Conservation (phyloP, 371 early-diverging fungal species). For the Circinella minor region DNA sequence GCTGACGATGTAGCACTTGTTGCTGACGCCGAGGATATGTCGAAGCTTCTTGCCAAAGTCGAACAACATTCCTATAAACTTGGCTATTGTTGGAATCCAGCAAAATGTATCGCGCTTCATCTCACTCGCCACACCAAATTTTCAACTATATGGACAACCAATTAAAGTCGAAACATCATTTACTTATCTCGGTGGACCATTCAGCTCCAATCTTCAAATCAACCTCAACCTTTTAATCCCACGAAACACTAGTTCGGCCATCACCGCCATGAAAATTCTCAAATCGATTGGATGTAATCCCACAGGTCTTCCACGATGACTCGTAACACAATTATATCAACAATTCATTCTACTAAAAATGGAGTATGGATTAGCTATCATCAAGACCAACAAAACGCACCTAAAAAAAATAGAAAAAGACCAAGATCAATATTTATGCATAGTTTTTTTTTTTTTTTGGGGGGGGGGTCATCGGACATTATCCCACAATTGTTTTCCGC, state of each 20-base stretch:
- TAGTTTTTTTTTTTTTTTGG: no score
- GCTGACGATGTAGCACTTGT: constrained; percentile 29
- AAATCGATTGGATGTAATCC: constrained; percentile 13
- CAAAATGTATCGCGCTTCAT: constrained; percentile 19
- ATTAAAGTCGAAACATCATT: not conserved
- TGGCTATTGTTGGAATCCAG: constrained; percentile 25
- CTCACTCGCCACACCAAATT: not conserved
- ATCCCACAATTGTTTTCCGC: constrained; percentile 18
- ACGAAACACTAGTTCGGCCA: not conserved
- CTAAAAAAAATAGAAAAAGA: not conserved
- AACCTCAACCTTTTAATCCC: not conserved
- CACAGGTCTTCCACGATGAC: constrained; percentile 13
- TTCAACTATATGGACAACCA: not conserved
- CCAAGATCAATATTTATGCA: constrained; percentile 23
- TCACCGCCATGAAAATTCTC: constrained; percentile 13
- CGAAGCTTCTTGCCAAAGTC: constrained; percentile 1
- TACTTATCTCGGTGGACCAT: constrained; percentile 10
- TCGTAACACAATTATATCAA: constrained; percentile 1
- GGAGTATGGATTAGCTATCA: constrained; percentile 17
- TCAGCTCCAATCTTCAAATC: constrained; percentile 1
- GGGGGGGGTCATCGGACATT: constrained; percentile 18
- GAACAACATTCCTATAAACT: not conserved
- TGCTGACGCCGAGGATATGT: not conserved
- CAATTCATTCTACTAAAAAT: constrained; percentile 13
- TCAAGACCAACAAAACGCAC: not conserved